Base-by-base conservation (phyloP, 1,284 basidiomycete species). In the Malassezia caprae region DNA sequence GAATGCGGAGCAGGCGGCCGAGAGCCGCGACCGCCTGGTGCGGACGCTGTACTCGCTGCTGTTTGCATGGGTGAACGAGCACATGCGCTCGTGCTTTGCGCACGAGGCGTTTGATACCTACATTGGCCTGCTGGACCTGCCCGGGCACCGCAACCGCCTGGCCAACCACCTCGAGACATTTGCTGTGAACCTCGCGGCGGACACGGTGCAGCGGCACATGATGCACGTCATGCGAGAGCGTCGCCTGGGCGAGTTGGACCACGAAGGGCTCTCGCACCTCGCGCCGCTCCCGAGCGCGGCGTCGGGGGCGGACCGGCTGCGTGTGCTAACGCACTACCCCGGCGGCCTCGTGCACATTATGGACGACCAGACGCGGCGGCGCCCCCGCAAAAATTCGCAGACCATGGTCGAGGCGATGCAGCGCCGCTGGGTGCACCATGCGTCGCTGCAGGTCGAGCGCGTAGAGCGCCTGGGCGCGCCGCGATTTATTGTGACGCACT, bases 61-160 rank as follows among this genome's bases (percentile, higher is more conserved):
- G 15, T 98, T 98, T 71, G 84, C 88, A 1, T 98, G 91, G 94
- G 77, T 96, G 64, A 94, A 91, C 72, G 93, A 98, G 75, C 83
- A 89, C 71, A 84, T 98, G 78, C 96, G 98, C 75, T 85, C 93
- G 67, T 87, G 86, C 51, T 82, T 96, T 23, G 68, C 70, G 51
- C 56, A 61, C 31, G 70, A 69, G 47, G 61, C 68, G 26, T 74
- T 73, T 48, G 64, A 67, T 12, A 88, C 87, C 1, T 96, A 93
- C 77, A 86, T 98, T 65, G 88, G 89, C n/a, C 79, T 98, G 35
- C 85, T 98, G 71, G 91, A 98, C 74, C 82, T 96, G 1, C 91
- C 94, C 2, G 90, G 93, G n/a, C 82, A 84, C 13, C 72, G 72
- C 42, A 72, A 73, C 56, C 78, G 5, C 83, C 82, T 60, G 81